Conservation (phyloP, 768 basidiomycete genomes). For the Jaapia argillacea region DNA sequence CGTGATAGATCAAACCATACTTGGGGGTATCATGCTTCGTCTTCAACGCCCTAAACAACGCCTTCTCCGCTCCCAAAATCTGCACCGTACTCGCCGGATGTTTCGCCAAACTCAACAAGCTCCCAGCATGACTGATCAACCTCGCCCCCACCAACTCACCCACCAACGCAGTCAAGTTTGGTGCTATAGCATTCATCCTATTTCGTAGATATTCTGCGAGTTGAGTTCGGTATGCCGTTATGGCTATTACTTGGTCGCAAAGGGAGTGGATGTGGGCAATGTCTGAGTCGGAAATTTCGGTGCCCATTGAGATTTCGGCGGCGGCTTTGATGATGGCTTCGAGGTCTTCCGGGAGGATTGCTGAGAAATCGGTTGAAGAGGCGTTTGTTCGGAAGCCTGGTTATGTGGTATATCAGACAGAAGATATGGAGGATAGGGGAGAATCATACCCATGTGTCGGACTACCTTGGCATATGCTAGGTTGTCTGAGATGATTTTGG, state of each 20-base stretch:
- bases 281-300: constrained; percentile 95
- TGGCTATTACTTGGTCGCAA: constrained; percentile 97
- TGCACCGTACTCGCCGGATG: constrained; percentile 75
- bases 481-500: constrained; percentile 96
- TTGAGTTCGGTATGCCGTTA: constrained; percentile 89
- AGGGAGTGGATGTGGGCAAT: constrained; percentile 95
- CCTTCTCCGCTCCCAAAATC: constrained; percentile 71
- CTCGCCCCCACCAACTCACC: constrained; percentile 72
- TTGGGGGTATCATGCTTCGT: constrained; percentile 95
- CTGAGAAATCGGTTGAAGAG: constrained; percentile 71
- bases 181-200: constrained; percentile 97
- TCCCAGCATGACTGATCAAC: constrained; percentile 67
- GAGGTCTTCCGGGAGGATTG: constrained; percentile 93
- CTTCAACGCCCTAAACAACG: constrained; percentile 66
- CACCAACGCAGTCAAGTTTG: constrained; percentile 83
- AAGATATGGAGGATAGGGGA: neutral
- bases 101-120: constrained; percentile 59
- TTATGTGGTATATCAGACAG: constrained; percentile 1
- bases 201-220: constrained; percentile 95
- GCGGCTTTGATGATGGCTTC: constrained; percentile 92
- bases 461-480: constrained; percentile 94
- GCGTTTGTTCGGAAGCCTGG: constrained; percentile 94
- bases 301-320: constrained; percentile 98
- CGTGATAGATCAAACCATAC: constrained; percentile 99
- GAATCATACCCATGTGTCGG: constrained; percentile 69